phyloP scores from a whole-genome alignment of 805 yeast species.

The Kuraishia hungarica region DNA sequence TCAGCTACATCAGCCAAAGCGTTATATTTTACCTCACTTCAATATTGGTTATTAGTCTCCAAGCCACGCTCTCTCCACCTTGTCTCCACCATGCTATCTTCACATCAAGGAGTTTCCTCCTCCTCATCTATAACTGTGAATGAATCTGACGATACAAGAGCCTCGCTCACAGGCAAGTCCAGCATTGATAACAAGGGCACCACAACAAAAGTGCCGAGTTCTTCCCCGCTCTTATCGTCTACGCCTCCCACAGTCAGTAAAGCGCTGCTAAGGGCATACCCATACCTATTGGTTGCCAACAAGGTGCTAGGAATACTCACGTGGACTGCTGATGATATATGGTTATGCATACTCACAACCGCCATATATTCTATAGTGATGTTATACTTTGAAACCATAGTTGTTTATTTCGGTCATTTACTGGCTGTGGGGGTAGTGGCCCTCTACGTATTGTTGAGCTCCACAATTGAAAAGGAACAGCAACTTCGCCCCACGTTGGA shows the following conservation, averaged over 20 bases:
- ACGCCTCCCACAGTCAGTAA: constrained; percentile 91
- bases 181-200: constrained; percentile 7
- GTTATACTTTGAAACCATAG: constrained; percentile 69
- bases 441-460: constrained; percentile 50
- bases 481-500: constrained; percentile 74
- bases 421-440: constrained; percentile 54
- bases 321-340: constrained; percentile 84
- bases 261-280: constrained; percentile 75
- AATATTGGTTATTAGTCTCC: no score
- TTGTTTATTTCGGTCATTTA: constrained; percentile 78
- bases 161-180: constrained; percentile 30
- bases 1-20: no score
- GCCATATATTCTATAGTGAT: constrained; percentile 48
- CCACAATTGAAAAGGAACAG: constrained; percentile 48
- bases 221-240: constrained; percentile 77
- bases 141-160: constrained; percentile 26
- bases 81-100: background rate
- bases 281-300: constrained; percentile 70
- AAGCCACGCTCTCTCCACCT: no score
- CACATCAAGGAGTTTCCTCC: background rate
- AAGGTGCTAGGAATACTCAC: constrained; percentile 65
- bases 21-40: no score
- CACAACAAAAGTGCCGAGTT: constrained; percentile 26
- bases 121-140: constrained; percentile 13
- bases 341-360: constrained; percentile 61